Base-by-base conservation (phyloP, 2,329 filamentous ascomycete species). In the Myotisia sp. region DNA sequence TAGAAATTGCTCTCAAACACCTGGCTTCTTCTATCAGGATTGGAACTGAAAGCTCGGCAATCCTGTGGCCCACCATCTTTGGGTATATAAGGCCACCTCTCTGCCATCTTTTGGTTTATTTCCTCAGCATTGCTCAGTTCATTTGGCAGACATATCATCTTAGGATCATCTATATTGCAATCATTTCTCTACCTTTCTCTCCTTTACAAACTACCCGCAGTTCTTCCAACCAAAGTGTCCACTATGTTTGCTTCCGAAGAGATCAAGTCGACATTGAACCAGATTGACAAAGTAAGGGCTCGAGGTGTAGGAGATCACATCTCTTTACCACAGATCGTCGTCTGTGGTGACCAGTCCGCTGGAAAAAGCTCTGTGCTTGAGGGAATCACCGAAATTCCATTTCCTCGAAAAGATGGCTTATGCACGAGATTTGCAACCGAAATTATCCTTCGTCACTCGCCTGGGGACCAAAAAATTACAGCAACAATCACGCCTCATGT, bases 371-470 rank as follows among this genome's bases (percentile, higher is more conserved):
- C 37, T 9, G 44, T 47, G 10, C 38, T 47, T 10, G 43, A 47
- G 34, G 43, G 31, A 9, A 28, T 47, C 0, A 53, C 54, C 2
- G 38, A 44, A 1, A 39, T 58, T 2, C 49, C 54, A 4, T 55
- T 60, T 31, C 56, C 55, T 21, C 47, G 47, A 8, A 46, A 49
- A 21, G 43, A 37, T 27, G 47, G 48, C 5, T 34, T 56, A 17
- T 58, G 54, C 34, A 59, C 55, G 4, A 40, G 48, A 7, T 58
- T 57, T 44, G 55, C 57, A 4, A 62, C 58, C 0, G 54, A 61
- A 36, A 60, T 63, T 33, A 55, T 50, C 16, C 48, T 60, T 14
- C 54, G 54, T 6, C 50, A 54, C 13, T 40, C 37, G 12, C 30
- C 7, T 5, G 12, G 20, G 3, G 32, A 39, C 0, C 21, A 8